These are phyloP conservation scores for Pestalotiopsis sp. DNA, from an alignment of 2,329 filamentous ascomycete genomes.

Conservation along the genomic window DNA sequence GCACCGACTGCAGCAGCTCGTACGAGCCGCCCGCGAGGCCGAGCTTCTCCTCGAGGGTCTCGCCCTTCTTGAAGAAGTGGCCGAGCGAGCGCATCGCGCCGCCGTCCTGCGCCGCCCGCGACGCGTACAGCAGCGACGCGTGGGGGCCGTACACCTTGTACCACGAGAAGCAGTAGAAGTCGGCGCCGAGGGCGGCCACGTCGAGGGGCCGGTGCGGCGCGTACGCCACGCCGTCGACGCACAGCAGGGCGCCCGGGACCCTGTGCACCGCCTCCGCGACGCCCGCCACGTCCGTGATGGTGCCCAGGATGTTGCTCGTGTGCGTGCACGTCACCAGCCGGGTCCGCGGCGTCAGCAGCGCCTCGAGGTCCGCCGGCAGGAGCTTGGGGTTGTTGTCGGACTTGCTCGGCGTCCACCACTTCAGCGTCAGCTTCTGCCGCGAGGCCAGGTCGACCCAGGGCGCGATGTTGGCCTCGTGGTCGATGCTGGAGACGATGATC, in stretches of 20 bases:
- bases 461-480: conserved; percentile 79
- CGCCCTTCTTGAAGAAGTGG: conserved; percentile 68
- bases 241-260: conserved; percentile 24
- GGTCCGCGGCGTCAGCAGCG: conserved; percentile 65
- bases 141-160: conserved; percentile 68
- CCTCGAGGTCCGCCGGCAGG: conserved; percentile 55
- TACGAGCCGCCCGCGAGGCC: conserved; percentile 72
- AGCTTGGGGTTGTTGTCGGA: conserved; percentile 63
- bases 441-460: conserved; percentile 72
- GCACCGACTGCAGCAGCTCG: conserved; percentile 67
- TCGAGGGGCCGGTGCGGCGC: conserved; percentile 62
- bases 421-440: conserved; percentile 61
- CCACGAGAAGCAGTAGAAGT: conserved; percentile 64
- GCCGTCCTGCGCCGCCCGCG: conserved; percentile 46
- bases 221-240: conserved; percentile 62
- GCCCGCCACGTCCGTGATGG: conserved; percentile 63
- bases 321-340: conserved; percentile 75
- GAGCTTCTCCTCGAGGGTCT: conserved; percentile 67
- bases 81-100: conserved; percentile 36
- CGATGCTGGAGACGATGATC: conserved; percentile 70
- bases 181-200: conserved; percentile 56
- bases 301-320: conserved; percentile 73
- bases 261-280: conserved; percentile 57
- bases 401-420: conserved; percentile 66
- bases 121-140: conserved; percentile 59